Base-by-base conservation (phyloP, 805 yeast species). In the Hanseniaspora taiwanica region DNA sequence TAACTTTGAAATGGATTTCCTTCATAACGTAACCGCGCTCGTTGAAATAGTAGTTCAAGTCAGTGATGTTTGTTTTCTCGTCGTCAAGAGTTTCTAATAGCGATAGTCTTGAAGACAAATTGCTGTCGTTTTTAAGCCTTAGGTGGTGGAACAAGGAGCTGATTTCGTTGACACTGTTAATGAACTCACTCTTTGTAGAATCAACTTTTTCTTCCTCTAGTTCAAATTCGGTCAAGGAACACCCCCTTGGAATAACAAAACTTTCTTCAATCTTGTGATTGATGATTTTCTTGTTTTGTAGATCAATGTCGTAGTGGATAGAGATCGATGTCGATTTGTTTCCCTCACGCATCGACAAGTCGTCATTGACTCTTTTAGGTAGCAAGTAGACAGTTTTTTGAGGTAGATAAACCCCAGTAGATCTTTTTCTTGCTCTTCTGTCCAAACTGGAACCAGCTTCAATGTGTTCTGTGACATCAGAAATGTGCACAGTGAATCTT, bases 341-440 rank as follows among this genome's bases (percentile, higher is more conserved):
- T 42, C 71, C 74, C 38, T 71, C 78, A 25, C 68, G 68, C 54
- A 87, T 76, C 2, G 85, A 76, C 29, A 75, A 60, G 19, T 70
- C 50, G 6, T 75, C 71, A 50, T 74, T 75, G 19, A 89, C 66
- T 36, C 71, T 69, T 35, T 64, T 63, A 7, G 96, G 95, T 48
- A 79, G 71, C 49, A 86, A 66, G 44, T 78, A 73, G 10, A 65
- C 70, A 35, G 76, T 72, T 21, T 71, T 66, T 55, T 87, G 95
- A 12, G 93, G 91, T 58, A 87, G 69, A 53, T 78, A 81, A 3
- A 89, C 96, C 6, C 95, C 77, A 3, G 89, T 75, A 1, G 93
- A 85, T 56, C 97, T 73, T 63, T 84, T 86, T 60, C 84, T 82
- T 1, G 94, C 81, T 56, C 89, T 86, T 46, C 87, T 77, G 54